Evolutionary conservation across 2,329 filamentous ascomycete species (phyloP).

Genomic region (Fusarium heterosporum): DNA sequence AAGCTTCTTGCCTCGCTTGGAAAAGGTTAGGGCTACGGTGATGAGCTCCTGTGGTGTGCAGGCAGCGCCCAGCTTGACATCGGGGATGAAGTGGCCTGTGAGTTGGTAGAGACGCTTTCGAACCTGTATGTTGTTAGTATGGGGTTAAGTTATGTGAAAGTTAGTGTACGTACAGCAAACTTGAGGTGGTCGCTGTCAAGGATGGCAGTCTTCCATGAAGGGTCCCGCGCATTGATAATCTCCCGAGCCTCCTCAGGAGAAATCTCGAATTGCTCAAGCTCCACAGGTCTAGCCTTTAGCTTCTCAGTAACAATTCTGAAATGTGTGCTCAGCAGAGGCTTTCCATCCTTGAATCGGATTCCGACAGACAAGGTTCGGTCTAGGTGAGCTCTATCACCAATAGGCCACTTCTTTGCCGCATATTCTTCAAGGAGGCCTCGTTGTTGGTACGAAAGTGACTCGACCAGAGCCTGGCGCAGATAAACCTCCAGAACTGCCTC

Average conservation of each 20-base stretch:
- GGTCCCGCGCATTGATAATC: conserved; percentile 61
- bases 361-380: conserved; percentile 52
- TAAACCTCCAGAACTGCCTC: conserved; percentile 60
- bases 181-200: conserved; percentile 70
- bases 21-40: conserved; percentile 62
- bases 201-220: conserved; percentile 68
- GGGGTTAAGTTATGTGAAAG: not conserved
- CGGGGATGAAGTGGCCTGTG: conserved; percentile 80
- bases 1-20: conserved; percentile 71
- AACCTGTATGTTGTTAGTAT: conserved; percentile 66
- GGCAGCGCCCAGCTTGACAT: conserved; percentile 71
- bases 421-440: conserved; percentile 48
- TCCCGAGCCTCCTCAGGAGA: conserved; percentile 56
- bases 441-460: conserved; percentile 60
- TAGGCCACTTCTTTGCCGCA: conserved; percentile 51
- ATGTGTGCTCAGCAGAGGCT: conserved; percentile 55
- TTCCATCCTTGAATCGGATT: conserved; percentile 56
- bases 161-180: conserved; percentile 73
- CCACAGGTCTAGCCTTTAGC: conserved; percentile 48
- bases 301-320: conserved; percentile 50
- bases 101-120: conserved; percentile 84
- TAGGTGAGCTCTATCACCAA: conserved; percentile 51
- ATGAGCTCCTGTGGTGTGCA: conserved; percentile 67
- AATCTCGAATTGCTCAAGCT: conserved; percentile 40
- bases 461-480: conserved; percentile 63